Base-by-base conservation (phyloP, 2,329 filamentous ascomycete species). In the Microcyclospora pomicola region DNA sequence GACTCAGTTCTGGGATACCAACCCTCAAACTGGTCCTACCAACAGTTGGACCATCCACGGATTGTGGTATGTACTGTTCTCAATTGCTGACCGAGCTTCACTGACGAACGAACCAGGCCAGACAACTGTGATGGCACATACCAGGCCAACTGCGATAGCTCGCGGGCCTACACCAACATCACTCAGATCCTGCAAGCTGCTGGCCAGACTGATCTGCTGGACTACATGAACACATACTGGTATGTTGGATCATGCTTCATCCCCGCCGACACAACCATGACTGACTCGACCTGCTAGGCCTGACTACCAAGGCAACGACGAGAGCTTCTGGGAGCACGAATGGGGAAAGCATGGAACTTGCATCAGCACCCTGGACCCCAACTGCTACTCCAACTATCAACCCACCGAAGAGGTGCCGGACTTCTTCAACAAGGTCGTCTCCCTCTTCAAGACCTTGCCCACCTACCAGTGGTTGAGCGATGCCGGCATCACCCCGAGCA, bases 1-100 rank as follows among this genome's bases (percentile, higher is more conserved):
- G 57, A 85, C 82, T 2, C 81, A 86, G 50, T 85, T 86, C 61
- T 86, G 81, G 81, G 80, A 86, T 52, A 71, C 74, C 0, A 55
- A 70, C 41, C 79, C 79, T 1, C 62, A 69, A 1, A 71, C 74
- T 3, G 80, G 82, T 0, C 80, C 81, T 2, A 60, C 59, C 35
- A 71, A 83, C 52, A 77, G 73, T 5, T 87, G 80, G 80, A 84
- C 79, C 1, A 70, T 84, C 31, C 81, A 85, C 52, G 80, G 80
- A 1, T 65, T 85, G 7, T 51, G 49, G 44, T 48, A 38, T 19
- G 42, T 34, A 7, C 15, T 6, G 12, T n/a, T 39, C 24, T 32
- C 5, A 9, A 7, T 1, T 15, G 11, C 12, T 35, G 36, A 32
- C 12, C 27, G 9, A 15, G n/a, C 12, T 31, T 31, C 15, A 9